These are phyloP conservation scores for Metschnikowia kofuensis DNA, from an alignment of 805 yeast genomes.

Conservation along the genomic window DNA sequence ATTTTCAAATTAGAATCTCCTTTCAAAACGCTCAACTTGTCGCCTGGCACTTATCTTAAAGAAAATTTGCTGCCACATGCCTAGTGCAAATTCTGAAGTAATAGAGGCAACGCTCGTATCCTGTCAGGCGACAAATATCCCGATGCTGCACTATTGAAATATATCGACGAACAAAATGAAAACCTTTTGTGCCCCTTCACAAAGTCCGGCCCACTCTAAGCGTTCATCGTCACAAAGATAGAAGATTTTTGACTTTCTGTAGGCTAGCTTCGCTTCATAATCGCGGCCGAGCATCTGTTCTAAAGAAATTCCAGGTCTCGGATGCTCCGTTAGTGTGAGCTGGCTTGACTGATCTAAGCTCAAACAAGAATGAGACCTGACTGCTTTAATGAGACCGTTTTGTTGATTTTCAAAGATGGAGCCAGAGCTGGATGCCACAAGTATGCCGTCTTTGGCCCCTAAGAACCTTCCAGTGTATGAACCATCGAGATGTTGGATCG, in stretches of 20 bases:
- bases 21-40: too few relatives aligned
- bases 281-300: neutral
- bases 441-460: neutral
- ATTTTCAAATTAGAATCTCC: too few relatives aligned
- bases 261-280: neutral
- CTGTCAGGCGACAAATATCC: too few relatives aligned
- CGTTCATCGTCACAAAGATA: conserved; percentile 2
- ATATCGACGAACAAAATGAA: neutral
- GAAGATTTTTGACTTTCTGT: neutral
- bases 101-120: too few relatives aligned
- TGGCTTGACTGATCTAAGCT: neutral
- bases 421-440: neutral
- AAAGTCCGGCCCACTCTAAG: neutral
- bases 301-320: neutral
- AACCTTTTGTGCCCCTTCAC: neutral
- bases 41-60: too few relatives aligned
- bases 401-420: too few relatives aligned
- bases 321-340: neutral
- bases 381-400: neutral
- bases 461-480: neutral
- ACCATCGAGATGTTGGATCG: neutral
- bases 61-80: too few relatives aligned
- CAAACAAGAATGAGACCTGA: neutral
- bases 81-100: too few relatives aligned
- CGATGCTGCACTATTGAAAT: too few relatives aligned